Percentiles rank a stretch among this genome's conserved stretches.
Conservation (phyloP, 1,139 yeast genomes). For the Nakaseomyces glabratus region DNA sequence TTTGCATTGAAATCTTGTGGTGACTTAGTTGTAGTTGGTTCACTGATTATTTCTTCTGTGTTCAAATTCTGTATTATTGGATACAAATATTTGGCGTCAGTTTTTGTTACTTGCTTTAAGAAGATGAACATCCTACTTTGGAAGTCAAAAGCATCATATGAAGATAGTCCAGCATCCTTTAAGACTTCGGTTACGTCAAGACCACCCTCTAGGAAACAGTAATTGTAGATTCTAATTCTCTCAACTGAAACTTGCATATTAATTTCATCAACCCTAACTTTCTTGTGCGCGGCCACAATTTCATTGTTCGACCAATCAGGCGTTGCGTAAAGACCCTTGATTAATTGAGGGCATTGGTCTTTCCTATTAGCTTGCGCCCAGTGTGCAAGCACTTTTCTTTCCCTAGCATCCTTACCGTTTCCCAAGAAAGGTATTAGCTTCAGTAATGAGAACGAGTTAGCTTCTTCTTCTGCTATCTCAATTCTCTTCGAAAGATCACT, state of each 20-base stretch:
- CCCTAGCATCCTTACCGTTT: constrained; percentile 1
- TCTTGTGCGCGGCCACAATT: constrained; percentile 10
- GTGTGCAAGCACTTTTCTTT: not conserved
- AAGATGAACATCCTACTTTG: constrained; percentile 20
- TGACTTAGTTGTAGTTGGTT: constrained; percentile 8
- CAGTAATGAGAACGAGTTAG: no score
- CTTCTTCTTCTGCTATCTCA: no score
- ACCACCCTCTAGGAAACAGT: constrained; percentile 15
- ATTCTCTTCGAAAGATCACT: no score
- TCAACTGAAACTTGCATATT: constrained; percentile 15
- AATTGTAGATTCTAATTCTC: constrained; percentile 17
- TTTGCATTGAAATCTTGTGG: constrained; percentile 12
- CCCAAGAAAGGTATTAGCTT: no score
- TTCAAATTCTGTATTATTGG: constrained; percentile 16
- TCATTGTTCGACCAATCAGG: constrained; percentile 17
- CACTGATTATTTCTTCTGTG: constrained; percentile 8
- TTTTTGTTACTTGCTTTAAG: constrained; percentile 9
- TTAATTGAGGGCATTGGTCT: constrained; percentile 1
- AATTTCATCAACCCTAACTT: constrained; percentile 14
- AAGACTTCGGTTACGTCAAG: constrained; percentile 5
- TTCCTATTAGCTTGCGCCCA: not conserved
- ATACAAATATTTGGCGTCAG: constrained; percentile 12
- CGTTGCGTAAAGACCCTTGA: constrained; percentile 7
- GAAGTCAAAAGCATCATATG: constrained; percentile 11
- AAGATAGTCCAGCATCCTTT: not conserved